phyloP scores from a whole-genome alignment of 2,329 filamentous ascomycete genomes.

The Arthrobotrys megalospora region DNA sequence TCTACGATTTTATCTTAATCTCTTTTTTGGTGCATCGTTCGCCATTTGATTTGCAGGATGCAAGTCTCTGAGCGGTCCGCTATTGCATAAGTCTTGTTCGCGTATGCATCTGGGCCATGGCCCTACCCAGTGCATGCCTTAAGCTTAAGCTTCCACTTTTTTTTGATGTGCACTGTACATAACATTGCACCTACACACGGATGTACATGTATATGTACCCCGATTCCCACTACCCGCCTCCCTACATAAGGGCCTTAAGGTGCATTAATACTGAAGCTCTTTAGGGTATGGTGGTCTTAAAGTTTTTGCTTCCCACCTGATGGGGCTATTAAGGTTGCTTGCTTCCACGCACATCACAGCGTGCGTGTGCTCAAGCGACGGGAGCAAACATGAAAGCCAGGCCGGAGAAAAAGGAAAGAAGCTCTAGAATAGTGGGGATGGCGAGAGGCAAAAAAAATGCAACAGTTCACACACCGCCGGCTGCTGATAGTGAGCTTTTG shows the following conservation, averaged over 20 bases:
- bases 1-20: slow-evolving; percentile 46
- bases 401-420: slow-evolving; percentile 2
- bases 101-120: slow-evolving; percentile 58
- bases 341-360: slow-evolving; percentile 50
- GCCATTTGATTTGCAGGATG: slow-evolving; percentile 61
- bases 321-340: slow-evolving; percentile 58
- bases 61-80: slow-evolving; percentile 62
- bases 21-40: slow-evolving; percentile 42
- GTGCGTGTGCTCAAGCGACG: slow-evolving; percentile 54
- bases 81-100: slow-evolving; percentile 62
- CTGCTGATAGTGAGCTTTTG: slow-evolving; percentile 34
- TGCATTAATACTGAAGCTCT: slow-evolving; percentile 24
- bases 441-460: slow-evolving; percentile 18
- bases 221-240: slow-evolving; percentile 50
- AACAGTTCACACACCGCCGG: slow-evolving; percentile 40
- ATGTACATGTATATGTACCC: slow-evolving; percentile 54
- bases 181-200: slow-evolving; percentile 46
- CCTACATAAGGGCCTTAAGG: slow-evolving; percentile 43
- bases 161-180: slow-evolving; percentile 46
- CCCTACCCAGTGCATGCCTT: slow-evolving; percentile 50
- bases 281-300: slow-evolving; percentile 25
- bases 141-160: slow-evolving; percentile 30
- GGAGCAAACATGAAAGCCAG: slow-evolving; percentile 45
- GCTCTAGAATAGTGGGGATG: not conserved
- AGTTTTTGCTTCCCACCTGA: slow-evolving; percentile 40